Conservation (phyloP, 2,329 filamentous ascomycete species). For the Venturia aucupariae region DNA sequence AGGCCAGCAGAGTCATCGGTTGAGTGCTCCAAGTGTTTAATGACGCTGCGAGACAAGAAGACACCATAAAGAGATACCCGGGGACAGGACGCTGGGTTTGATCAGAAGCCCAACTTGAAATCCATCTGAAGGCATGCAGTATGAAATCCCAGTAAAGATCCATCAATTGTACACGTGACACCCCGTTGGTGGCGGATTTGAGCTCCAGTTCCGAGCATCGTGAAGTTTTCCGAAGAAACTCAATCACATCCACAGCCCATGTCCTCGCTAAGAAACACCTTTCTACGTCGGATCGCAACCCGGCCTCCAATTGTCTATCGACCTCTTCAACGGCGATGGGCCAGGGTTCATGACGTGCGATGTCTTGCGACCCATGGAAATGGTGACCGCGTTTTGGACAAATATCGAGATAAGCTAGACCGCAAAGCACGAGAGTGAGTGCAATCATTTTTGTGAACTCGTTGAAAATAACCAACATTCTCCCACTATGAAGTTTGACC, state of each 20-base stretch:
- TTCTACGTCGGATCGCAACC: background rate
- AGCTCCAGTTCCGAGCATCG: background rate
- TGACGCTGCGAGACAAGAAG: background rate
- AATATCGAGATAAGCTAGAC: conserved; percentile 79
- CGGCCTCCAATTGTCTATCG: conserved; percentile 5
- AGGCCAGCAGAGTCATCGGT: background rate
- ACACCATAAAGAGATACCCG: background rate
- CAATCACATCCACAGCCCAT: background rate
- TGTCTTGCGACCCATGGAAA: conserved; percentile 73
- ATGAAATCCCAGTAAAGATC: background rate
- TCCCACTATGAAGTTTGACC: background rate
- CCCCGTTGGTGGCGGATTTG: background rate
- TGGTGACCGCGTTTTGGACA: conserved; percentile 62
- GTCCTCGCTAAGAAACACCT: conserved; percentile 5
- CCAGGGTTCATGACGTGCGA: conserved; percentile 83
- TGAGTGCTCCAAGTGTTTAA: background rate
- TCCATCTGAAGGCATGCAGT: background rate
- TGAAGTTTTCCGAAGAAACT: background rate
- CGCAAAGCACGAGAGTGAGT: conserved; percentile 63
- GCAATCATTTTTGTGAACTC: background rate
- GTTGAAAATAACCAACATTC: background rate
- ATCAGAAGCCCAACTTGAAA: too few relatives aligned
- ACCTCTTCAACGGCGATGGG: conserved; percentile 67
- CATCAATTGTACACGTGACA: background rate
- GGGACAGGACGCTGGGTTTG: background rate